Conservation (phyloP, 345 rosid genomes). For the Tarenaya hassleriana region DNA sequence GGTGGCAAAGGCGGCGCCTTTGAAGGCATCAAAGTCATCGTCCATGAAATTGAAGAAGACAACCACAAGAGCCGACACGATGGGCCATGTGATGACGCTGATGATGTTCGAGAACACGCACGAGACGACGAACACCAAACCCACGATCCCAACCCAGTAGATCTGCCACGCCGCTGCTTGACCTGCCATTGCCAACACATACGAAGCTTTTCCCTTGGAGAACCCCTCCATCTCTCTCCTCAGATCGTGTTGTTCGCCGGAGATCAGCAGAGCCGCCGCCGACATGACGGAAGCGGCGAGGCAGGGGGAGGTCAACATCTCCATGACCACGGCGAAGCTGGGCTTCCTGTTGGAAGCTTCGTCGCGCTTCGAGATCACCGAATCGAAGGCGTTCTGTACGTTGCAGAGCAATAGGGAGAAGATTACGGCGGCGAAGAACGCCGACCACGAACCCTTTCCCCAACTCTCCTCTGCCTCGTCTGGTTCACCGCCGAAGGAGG, state of each 20-base stretch:
- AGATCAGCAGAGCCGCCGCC: conserved; percentile 18
- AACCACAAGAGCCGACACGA: conserved; percentile 28
- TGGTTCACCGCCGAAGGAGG: conserved; percentile 31
- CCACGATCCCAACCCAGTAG: conserved; percentile 32
- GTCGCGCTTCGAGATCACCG: conserved; percentile 19
- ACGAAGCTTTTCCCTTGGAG: conserved; percentile 20
- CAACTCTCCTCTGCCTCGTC: conserved; percentile 23
- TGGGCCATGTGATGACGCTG: conserved; percentile 28
- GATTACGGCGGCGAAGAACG: conserved; percentile 23
- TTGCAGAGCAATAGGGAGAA: conserved; percentile 29
- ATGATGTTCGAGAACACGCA: conserved; percentile 24
- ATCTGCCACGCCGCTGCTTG: conserved; percentile 29
- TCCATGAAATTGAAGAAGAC: conserved; percentile 24
- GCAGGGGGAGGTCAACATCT: conserved; percentile 21
- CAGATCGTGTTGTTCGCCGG: conserved; percentile 23
- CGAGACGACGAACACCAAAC: conserved; percentile 26
- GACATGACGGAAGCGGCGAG: conserved; percentile 22
- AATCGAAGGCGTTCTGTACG: conserved; percentile 27
- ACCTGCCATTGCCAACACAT: conserved; percentile 29
- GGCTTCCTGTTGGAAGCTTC: conserved; percentile 15
- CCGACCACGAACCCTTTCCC: conserved; percentile 20
- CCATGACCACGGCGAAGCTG: conserved; percentile 26
- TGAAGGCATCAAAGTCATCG: conserved; percentile 19
- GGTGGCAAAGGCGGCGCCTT: conserved; percentile 22
- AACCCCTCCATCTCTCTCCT: conserved; percentile 27